Evolutionary conservation across 331 rosid species (phyloP).

Genomic region (Erythrophleum ivorense): DNA sequence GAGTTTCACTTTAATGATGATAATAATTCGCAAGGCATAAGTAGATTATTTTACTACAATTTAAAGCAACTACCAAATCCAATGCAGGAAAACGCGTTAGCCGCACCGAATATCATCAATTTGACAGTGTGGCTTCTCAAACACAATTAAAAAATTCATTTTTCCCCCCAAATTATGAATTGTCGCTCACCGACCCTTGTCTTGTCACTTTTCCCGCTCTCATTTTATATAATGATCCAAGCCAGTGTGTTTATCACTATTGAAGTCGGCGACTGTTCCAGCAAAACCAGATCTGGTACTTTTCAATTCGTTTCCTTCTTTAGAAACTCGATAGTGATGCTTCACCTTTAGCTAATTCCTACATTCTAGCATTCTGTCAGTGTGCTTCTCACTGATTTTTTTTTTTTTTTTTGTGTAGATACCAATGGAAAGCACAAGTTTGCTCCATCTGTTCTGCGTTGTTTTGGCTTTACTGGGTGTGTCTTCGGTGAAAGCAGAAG

Average conservation of each 20-base stretch:
- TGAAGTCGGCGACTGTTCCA: slow-evolving; percentile 25
- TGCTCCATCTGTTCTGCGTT: slow-evolving; percentile 48
- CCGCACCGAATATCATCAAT: slow-evolving; percentile 45
- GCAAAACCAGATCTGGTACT: slow-evolving; percentile 35
- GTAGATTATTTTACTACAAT: slow-evolving; percentile 36
- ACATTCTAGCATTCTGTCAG: slow-evolving; percentile 10
- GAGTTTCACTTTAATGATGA: slow-evolving; percentile 38
- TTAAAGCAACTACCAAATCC: slow-evolving; percentile 46
- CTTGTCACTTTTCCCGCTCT: not conserved
- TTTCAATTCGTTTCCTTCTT: not conserved
- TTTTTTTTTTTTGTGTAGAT: slow-evolving; percentile 43
- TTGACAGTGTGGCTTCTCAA: slow-evolving; percentile 40
- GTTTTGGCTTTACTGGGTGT: slow-evolving; percentile 50
- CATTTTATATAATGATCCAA: slow-evolving; percentile 13
- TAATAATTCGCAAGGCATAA: slow-evolving; percentile 2
- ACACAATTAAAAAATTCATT: slow-evolving; percentile 12
- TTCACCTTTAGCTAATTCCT: slow-evolving; percentile 17
- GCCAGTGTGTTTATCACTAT: slow-evolving; percentile 16
- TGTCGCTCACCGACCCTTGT: not conserved
- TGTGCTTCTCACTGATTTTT: slow-evolving; percentile 8
- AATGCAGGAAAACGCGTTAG: slow-evolving; percentile 56
- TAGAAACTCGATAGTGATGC: slow-evolving; percentile 19
- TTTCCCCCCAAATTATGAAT: not conserved
- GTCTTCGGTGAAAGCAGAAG: slow-evolving; percentile 66
- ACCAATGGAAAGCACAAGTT: slow-evolving; percentile 58